A percentile compares a stretch with the other conserved stretches of the same genome.
phyloP scores from a whole-genome alignment of 1,284 basidiomycete species.

The Stereum hirsutum region DNA sequence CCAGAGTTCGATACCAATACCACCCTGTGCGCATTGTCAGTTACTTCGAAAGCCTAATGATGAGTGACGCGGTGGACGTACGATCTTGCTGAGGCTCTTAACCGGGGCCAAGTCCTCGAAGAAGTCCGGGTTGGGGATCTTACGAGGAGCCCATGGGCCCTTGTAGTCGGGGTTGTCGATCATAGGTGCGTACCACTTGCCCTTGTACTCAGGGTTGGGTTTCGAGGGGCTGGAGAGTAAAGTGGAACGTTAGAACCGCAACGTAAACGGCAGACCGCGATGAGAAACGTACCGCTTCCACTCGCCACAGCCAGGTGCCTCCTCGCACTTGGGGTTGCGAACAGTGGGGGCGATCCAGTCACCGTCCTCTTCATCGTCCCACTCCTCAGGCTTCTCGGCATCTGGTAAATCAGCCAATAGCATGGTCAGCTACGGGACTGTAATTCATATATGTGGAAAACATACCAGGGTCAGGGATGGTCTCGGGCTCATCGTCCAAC shows the following conservation, averaged over 20 bases:
- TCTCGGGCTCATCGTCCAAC: conserved; percentile 83
- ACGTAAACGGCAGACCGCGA: background rate
- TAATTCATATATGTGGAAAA: background rate
- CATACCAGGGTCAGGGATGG: conserved; percentile 80
- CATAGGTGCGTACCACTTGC: conserved; percentile 91
- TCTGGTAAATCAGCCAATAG: conserved; percentile 30
- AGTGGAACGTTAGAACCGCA: no score
- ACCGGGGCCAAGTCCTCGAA: conserved; percentile 87
- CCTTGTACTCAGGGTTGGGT: conserved; percentile 90
- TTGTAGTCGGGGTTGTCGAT: conserved; percentile 98
- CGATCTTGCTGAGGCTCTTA: conserved; percentile 78
- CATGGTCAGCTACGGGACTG: background rate
- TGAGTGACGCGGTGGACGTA: conserved; percentile 23
- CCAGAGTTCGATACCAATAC: conserved; percentile 96
- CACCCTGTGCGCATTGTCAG: conserved; percentile 42
- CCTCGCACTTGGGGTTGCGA: conserved; percentile 84
- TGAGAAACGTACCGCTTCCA: conserved; percentile 60
- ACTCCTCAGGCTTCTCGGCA: conserved; percentile 96
- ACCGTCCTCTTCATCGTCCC: conserved; percentile 99
- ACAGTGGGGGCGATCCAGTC: conserved; percentile 93
- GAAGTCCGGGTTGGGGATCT: conserved; percentile 89
- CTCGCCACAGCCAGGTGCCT: conserved; percentile 89
- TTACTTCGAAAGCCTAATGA: conserved; percentile 3
- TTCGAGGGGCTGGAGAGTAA: conserved; percentile 57
- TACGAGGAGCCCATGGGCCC: conserved; percentile 88